Base-by-base conservation (phyloP, 2,329 filamentous ascomycete genomes). In the Pseudocercospora cruenta region DNA sequence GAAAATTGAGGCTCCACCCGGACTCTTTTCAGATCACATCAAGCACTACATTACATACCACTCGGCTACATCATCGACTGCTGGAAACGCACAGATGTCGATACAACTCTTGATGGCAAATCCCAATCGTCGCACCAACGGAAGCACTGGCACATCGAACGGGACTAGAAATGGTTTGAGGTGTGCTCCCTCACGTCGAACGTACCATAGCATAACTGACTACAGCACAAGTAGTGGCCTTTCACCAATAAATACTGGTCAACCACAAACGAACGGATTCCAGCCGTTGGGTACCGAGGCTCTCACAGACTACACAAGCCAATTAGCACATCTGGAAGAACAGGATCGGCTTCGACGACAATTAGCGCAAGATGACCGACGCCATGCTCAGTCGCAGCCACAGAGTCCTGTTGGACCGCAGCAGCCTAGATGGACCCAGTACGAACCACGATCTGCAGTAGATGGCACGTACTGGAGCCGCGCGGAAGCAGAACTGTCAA, bases 81-180 rank as follows among this genome's bases (percentile, higher is more conserved):
- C n/a, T 16, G 24, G 16, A 6, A 22, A n/a, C 16, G 31, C 57
- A 59, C 39, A 19, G 26, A 63, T 63, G 61, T 63, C 61, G 51
- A 63, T 58, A 19, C 53, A 58, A 36, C 51, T 63, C 26, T 63
- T 63, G 33, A 63, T 58, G 61, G 39, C 60, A 28, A 45, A 43
- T 19, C 36, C 60, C 12, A 24, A 39, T 8, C 33, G 31, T 21
- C 28, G 60, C 22, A 16, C 33, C 22, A 45, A 59, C 33, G 31
- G 19, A 16, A 14, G 54, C 16, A 21, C 28, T 26, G 21, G 33
- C 22, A 45, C 36, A 26, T 43, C 57, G 39, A 59, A 47, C 26
- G 57, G 33, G 21, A 22, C 57, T 22, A 31, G 26, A 22, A 58
- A 36, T 39, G 26, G 16, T 21, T 39, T 39, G 14, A 59, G 57